Percentiles rank a stretch among this genome's conserved stretches.
Evolutionary conservation across 2,329 filamentous ascomycete species (phyloP).

Genomic region (Sporothrix protearum): DNA sequence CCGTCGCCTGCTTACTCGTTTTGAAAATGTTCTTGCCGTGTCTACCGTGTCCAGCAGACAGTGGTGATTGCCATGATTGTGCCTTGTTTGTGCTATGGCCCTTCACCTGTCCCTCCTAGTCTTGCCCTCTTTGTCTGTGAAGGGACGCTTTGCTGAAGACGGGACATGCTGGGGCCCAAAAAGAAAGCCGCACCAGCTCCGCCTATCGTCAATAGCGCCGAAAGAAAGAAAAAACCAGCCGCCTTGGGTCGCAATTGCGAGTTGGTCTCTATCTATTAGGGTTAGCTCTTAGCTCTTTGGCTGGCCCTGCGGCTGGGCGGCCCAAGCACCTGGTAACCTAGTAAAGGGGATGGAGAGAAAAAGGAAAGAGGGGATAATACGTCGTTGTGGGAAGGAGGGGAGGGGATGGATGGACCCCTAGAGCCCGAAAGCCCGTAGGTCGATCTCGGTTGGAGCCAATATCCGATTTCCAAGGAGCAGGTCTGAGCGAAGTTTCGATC

Average conservation of each 20-base stretch:
- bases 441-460: background rate
- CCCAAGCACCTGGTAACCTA: slow-evolving; percentile 17
- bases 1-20: background rate
- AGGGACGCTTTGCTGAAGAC: background rate
- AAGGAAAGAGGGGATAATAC: background rate
- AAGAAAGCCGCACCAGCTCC: background rate
- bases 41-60: background rate
- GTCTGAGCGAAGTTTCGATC: background rate
- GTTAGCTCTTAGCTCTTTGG: background rate
- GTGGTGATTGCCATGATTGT: background rate
- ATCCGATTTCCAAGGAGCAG: background rate
- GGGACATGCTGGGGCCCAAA: background rate
- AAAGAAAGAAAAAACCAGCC: background rate
- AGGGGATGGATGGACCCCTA: background rate
- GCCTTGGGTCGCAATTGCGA: background rate
- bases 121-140: background rate
- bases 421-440: background rate
- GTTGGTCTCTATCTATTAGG: background rate
- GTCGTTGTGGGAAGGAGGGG: background rate
- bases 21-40: background rate
- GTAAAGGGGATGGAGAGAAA: background rate
- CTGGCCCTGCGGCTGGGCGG: background rate
- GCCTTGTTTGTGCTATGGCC: background rate
- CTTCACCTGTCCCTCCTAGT: background rate
- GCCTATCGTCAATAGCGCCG: background rate